Conservation (phyloP, 129 eudicot species). For the Solidago caesia region DNA sequence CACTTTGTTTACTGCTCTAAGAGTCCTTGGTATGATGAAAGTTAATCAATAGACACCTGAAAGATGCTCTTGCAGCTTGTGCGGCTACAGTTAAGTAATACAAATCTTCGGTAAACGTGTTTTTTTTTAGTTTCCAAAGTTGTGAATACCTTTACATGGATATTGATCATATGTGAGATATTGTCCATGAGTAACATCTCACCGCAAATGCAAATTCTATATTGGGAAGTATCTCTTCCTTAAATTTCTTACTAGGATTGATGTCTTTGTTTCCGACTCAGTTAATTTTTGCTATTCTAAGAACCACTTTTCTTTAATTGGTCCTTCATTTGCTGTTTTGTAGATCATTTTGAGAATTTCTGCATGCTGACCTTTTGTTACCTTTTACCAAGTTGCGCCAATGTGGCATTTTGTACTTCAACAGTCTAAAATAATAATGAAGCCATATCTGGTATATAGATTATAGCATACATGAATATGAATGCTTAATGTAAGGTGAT, state of each 20-base stretch:
- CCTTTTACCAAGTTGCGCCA: not conserved
- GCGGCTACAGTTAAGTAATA: not conserved
- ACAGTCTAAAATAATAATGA: not conserved
- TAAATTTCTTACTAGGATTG: not conserved
- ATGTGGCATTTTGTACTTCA: constrained; percentile 10
- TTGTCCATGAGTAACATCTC: constrained; percentile 10
- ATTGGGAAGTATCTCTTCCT: not conserved
- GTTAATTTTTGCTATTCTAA: not conserved
- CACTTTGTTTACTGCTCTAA: constrained; percentile 17
- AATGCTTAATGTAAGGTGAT: constrained; percentile 1
- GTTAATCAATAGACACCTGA: not conserved
- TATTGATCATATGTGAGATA: not conserved
- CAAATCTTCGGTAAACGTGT: too few relatives aligned
- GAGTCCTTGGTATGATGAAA: constrained; percentile 16
- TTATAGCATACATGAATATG: not conserved
- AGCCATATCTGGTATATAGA: not conserved
- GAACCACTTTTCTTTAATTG: not conserved
- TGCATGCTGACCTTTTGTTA: constrained; percentile 13
- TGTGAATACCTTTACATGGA: not conserved
- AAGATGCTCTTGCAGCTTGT: constrained; percentile 11
- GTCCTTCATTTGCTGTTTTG: not conserved
- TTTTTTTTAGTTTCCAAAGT: constrained; percentile 4
- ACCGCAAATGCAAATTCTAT: constrained; percentile 1
- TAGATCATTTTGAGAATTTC: constrained; percentile 6
- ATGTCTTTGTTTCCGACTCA: not conserved